Evolutionary conservation across 805 yeast species (phyloP), one percentile per base, ranked within the genome.

Genomic region (Ogataea pilisensis): DNA sequence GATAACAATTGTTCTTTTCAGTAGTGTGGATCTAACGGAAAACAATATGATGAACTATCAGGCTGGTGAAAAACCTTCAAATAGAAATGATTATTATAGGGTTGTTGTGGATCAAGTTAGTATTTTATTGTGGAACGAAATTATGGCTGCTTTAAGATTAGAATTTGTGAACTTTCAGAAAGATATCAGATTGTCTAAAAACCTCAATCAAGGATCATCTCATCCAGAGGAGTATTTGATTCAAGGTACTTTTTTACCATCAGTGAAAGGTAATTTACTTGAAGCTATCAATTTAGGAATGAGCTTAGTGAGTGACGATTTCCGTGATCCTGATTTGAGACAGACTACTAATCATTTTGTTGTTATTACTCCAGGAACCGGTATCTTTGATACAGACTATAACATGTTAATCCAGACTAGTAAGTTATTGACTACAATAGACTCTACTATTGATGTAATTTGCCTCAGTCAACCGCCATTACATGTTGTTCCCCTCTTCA

Each of bases 31-130:
- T 50, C 48, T 72, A 22, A 72, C 76, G 9, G 53, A 54, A 12
- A 58, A 48, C 11, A 38, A 42, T 13, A 35, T 35, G 2, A 48
- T 50, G n/a, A 42, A 63, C 54, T 80, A 85, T 73, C 66, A 65
- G 6, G 75, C 78, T 2, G 95, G 97, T 0, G 91, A 85, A 51
- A 66, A 82, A 40, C 64, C 67, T 0, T 78, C 85, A 8, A 76
- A 80, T 31, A 73, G 89, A 4, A 71, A 75, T 43, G 96, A 93
- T 61, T 90, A 81, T 58, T 93, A 83, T 60, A 69, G 97, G 37
- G 95, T 93, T 21, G 99, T 91, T 2, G 97, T 91, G 2, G 98
- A 93, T 58, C 95, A 91, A 60, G 95, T 88, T 16, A 86, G 82
- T 53, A 85, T 89, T 34, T 73, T 82, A 21, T 81, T 85, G 45